Conservation (phyloP, 2,329 filamentous ascomycete genomes). For the Myriosclerotinia duriaeana region DNA sequence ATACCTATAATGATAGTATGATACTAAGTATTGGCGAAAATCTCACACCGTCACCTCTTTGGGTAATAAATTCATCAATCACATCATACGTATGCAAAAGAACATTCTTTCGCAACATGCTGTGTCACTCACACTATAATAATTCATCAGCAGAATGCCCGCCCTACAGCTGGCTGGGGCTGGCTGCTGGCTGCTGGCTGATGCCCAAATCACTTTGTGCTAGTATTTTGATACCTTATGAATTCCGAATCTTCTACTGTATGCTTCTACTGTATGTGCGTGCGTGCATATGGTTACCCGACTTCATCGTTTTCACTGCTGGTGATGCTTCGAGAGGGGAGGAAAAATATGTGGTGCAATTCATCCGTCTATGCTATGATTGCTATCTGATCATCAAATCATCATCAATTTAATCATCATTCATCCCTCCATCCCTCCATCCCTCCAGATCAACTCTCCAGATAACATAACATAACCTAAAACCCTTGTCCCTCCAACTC, state of each 20-base stretch:
- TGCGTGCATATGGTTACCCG: neutral
- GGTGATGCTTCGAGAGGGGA: neutral
- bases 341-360: neutral
- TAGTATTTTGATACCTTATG: neutral
- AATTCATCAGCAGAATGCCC: slow-evolving; percentile 19
- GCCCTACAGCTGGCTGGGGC: slow-evolving; percentile 11
- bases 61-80: slow-evolving; percentile 15
- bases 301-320: neutral
- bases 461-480: no score
- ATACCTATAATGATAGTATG: no score
- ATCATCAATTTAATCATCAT: slow-evolving; percentile 1
- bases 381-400: no score
- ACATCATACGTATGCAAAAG: slow-evolving; percentile 11
- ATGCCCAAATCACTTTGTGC: neutral
- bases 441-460: no score
- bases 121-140: neutral
- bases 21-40: neutral
- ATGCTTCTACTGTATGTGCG: neutral
- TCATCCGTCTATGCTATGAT: no score
- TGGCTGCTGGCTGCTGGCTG: neutral
- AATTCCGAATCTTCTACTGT: neutral
- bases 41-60: slow-evolving; percentile 19
- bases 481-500: no score
- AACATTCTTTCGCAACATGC: slow-evolving; percentile 17
- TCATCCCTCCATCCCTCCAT: neutral